phyloP scores from a whole-genome alignment of 345 rosid species.

The Brassica incana region DNA sequence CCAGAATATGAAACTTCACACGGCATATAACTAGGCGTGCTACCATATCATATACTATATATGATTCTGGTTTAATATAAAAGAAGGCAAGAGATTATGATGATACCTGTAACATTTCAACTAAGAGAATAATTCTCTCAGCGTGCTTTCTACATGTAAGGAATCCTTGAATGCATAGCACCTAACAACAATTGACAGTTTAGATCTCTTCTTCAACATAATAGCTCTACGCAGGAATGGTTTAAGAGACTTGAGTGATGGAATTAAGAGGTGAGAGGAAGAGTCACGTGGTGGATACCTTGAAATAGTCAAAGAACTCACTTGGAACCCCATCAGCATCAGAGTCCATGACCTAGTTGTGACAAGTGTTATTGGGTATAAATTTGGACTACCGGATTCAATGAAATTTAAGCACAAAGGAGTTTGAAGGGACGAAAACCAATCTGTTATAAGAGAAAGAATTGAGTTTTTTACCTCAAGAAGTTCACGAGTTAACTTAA shows the following conservation, averaged over 20 bases:
- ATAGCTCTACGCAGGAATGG: neutral
- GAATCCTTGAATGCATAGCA: conserved; percentile 96
- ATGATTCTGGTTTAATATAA: neutral
- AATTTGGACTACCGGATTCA: neutral
- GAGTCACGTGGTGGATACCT: conserved; percentile 50
- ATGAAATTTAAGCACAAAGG: neutral
- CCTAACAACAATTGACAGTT: conserved; percentile 43
- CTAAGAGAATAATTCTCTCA: conserved; percentile 88
- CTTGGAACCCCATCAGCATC: conserved; percentile 99
- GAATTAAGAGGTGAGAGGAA: neutral
- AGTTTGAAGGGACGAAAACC: neutral
- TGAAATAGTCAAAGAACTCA: conserved; percentile 98
- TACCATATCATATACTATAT: neutral
- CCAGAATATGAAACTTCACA: neutral
- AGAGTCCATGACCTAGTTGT: conserved; percentile 92
- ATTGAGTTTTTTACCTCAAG: conserved; percentile 62
- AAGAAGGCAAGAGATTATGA: neutral
- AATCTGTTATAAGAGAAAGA: neutral
- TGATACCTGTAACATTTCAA: conserved; percentile 88
- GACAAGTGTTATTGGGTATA: neutral
- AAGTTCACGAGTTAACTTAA: conserved; percentile 98
- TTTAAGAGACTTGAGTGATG: neutral
- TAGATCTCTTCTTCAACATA: neutral
- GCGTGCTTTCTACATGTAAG: conserved; percentile 97
- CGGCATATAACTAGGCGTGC: neutral